Base-by-base conservation (phyloP, 2,329 filamentous ascomycete species). In the Amesomyces nigricolor region DNA sequence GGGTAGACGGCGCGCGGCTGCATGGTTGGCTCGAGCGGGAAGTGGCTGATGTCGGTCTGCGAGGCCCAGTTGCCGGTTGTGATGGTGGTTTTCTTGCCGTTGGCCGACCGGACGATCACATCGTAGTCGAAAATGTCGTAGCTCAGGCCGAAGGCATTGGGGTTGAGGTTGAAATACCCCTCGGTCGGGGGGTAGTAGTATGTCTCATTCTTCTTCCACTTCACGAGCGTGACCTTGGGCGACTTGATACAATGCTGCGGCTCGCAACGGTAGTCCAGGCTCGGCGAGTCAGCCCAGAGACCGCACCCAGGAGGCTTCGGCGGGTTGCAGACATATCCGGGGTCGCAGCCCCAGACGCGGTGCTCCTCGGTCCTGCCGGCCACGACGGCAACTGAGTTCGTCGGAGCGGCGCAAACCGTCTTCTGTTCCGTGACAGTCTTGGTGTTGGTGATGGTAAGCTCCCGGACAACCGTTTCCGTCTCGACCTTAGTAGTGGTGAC, bases 161-260 rank as follows among this genome's bases (percentile, higher is more conserved):
- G 81, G 53, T 83, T 73, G n/a, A 88, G 74, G 56, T 87, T 78
- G 70, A 83, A 88, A 65, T 87, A 88, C 3, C 77, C 80, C 0
- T 73, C 65, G 0, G 72, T 74, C 1, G 78, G 73, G 2, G 77
- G 77, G 59, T 78, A 84, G 63, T 79, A 82, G 14, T 69, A 60
- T 0, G 78, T 81, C 43, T 72, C 54, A 53, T 75, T 73, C 1
- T 66, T 61, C 0, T 67, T 62, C 81, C 80, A 84, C 0, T 63
- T 63, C 0, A 74, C 66, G 1, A 61, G 61, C 1, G 63, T 62
- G 58, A 70, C 66, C 0, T 64, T 55, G 0, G 76, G 78, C 9
- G 79, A 65, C 3, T 62, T 61, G 1, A 76, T 66, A 61, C 80
- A 83, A 60, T 74, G 67, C 10, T 66, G 53, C 0, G 71, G 72